Evolutionary conservation across 2,329 filamentous ascomycete genomes (phyloP), one percentile per base, ranked within the genome.

Genomic region (Phialophora verrucosa): DNA sequence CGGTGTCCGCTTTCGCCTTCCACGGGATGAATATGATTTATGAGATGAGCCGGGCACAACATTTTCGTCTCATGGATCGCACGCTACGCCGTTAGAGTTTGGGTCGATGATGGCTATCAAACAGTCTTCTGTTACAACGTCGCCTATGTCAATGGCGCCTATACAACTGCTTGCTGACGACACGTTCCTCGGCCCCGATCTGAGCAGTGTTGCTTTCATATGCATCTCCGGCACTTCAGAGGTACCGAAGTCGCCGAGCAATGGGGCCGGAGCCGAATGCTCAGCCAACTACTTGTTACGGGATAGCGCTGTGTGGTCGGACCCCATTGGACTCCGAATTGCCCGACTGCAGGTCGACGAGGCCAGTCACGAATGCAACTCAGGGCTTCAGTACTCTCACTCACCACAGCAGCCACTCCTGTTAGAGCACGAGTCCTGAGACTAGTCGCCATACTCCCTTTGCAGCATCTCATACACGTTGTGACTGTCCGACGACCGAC

Each of bases 271-370:
- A 50, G 38, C 27, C 51, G 32, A 10, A 55, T 11, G 25, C 49
- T 51, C 12, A 23, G 25, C 51, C 51, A 55, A 32, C 51, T 55
- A 55, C 51, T 32, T 27, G 23, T 55, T 55, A n/a, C 29, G 51
- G 51, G 23, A 12, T 31, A n/a, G 25, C 7, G 25, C 51, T 17
- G 3, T 3, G 7, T 32, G 8, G 10, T 25, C 23, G 23, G 23
- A 25, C 4, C 17, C 17, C 10, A 31, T 55, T 55, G 12, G 27
- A 10, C 27, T 17, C 17, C 51, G 6, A 11, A 25, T 55, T 14
- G 51, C 51, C 51, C 25, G 11, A 12, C 12, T 55, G 23, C 12
- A 17, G 23, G 23, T n/a, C 14, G 25, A 6, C 12, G 32, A 23
- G 14, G 4, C 51, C 51, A 55, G 17, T 31, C 51, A 31, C 17